Percentiles rank a stretch among this genome's conserved stretches.
Evolutionary conservation across 164 flowering plant species (phyloP).

Genomic region (Cinnamomum micranthum): DNA sequence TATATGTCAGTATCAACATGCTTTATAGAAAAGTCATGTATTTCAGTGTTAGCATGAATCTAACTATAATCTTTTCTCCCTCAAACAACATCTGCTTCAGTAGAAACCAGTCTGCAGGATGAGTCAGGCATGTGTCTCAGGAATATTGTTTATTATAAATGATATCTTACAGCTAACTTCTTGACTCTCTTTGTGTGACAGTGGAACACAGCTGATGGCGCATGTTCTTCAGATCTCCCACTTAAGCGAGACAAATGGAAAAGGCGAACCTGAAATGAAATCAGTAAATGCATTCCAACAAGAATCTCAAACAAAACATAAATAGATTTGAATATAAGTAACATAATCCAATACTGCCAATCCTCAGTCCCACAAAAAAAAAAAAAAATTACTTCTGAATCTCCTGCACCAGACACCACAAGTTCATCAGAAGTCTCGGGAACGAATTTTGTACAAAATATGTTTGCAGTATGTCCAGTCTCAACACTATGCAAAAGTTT

Average conservation of each 20-base stretch:
- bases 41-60: neutral
- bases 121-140: neutral
- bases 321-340: neutral
- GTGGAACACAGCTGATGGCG: slow-evolving; percentile 64
- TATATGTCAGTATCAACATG: neutral
- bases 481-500: slow-evolving; percentile 75
- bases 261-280: slow-evolving; percentile 59
- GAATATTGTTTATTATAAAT: neutral
- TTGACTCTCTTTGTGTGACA: slow-evolving; percentile 92
- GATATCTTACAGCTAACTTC: slow-evolving; percentile 72
- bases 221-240: slow-evolving; percentile 43
- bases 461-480: slow-evolving; percentile 85
- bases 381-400: slow-evolving; percentile 63
- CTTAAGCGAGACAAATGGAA: slow-evolving; percentile 63
- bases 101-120: neutral
- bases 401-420: slow-evolving; percentile 94
- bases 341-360: neutral
- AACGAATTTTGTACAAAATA: slow-evolving; percentile 88
- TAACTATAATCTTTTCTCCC: too few relatives aligned
- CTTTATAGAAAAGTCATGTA: neutral
- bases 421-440: slow-evolving; percentile 95
- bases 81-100: neutral
- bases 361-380: slow-evolving; percentile 4
- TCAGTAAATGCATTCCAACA: slow-evolving; percentile 11
- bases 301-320: slow-evolving; percentile 5